phyloP scores from a whole-genome alignment of 1,284 basidiomycete genomes.

The Jaminaea rosea region DNA sequence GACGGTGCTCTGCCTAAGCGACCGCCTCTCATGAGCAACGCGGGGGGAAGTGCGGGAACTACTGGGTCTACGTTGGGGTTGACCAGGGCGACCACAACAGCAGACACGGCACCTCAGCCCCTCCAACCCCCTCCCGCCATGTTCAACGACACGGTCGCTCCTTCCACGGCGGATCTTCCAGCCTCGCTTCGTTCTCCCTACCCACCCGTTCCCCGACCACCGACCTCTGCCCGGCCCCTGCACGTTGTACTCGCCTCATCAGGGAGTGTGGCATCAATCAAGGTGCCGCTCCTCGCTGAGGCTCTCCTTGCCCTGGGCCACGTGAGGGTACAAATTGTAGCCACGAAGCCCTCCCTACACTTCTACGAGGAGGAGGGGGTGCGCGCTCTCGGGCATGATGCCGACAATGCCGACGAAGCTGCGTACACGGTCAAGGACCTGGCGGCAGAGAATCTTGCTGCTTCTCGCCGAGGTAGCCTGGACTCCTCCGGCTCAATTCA shows the following conservation, averaged over 20 bases:
- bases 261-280: slow-evolving; percentile 88
- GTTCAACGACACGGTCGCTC: too few species aligned
- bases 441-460: slow-evolving; percentile 21
- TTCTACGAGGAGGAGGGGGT: slow-evolving; percentile 57
- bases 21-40: too few species aligned
- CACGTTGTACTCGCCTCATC: slow-evolving; percentile 77
- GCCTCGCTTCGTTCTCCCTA: slow-evolving; percentile 34
- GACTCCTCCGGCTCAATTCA: slow-evolving; percentile 15
- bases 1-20: too few species aligned
- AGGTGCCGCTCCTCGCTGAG: slow-evolving; percentile 76
- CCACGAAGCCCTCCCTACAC: slow-evolving; percentile 66
- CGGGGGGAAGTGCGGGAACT: too few species aligned
- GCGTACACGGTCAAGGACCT: slow-evolving; percentile 12
- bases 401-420: background rate
- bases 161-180: slow-evolving; percentile 11
- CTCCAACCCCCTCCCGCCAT: too few species aligned
- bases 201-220: slow-evolving; percentile 19
- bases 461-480: slow-evolving; percentile 4
- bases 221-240: slow-evolving; percentile 17
- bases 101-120: too few species aligned
- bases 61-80: too few species aligned
- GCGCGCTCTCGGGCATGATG: background rate
- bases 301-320: slow-evolving; percentile 63
- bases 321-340: slow-evolving; percentile 73
- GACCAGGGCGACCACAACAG: too few species aligned